These are phyloP conservation scores for Amanita rubescens DNA, from an alignment of 768 basidiomycete genomes.

Conservation along the genomic window DNA sequence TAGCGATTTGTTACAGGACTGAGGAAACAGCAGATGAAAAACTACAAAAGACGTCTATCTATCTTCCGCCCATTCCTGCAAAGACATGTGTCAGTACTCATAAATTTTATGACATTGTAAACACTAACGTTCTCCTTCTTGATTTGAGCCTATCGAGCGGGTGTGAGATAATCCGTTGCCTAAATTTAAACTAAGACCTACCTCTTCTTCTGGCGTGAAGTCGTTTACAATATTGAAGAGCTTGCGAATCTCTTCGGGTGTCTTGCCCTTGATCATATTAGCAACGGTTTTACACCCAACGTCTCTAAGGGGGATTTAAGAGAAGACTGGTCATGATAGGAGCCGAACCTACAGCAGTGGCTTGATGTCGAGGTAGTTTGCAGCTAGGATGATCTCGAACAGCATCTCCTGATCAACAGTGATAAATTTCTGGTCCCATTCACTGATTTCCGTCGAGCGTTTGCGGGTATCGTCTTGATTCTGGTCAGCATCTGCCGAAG, in stretches of 20 bases:
- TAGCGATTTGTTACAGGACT: slow-evolving; percentile 16
- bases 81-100: slow-evolving; percentile 14
- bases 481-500: slow-evolving; percentile 71
- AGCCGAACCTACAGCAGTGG: slow-evolving; percentile 74
- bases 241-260: slow-evolving; percentile 97
- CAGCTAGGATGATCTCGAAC: slow-evolving; percentile 98
- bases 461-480: slow-evolving; percentile 92
- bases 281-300: slow-evolving; percentile 98
- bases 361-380: slow-evolving; percentile 99
- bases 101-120: not conserved
- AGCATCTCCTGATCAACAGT: slow-evolving; percentile 99
- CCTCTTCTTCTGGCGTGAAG: slow-evolving; percentile 99
- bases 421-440: slow-evolving; percentile 99
- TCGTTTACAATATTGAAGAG: slow-evolving; percentile 97
- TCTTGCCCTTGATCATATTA: slow-evolving; percentile 99
- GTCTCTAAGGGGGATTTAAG: slow-evolving; percentile 46
- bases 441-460: slow-evolving; percentile 96
- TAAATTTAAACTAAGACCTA: slow-evolving; percentile 23
- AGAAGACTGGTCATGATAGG: slow-evolving; percentile 3
- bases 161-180: not conserved
- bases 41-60: slow-evolving; percentile 41
- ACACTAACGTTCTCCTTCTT: slow-evolving; percentile 94
- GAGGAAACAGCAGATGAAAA: not conserved
- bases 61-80: slow-evolving; percentile 90
- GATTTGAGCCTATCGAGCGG: slow-evolving; percentile 72